Percentiles rank a stretch among this genome's conserved stretches.
phyloP scores from a whole-genome alignment of 495 filamentous ascomycete species.

The Aspergillus incahuasiensis region DNA sequence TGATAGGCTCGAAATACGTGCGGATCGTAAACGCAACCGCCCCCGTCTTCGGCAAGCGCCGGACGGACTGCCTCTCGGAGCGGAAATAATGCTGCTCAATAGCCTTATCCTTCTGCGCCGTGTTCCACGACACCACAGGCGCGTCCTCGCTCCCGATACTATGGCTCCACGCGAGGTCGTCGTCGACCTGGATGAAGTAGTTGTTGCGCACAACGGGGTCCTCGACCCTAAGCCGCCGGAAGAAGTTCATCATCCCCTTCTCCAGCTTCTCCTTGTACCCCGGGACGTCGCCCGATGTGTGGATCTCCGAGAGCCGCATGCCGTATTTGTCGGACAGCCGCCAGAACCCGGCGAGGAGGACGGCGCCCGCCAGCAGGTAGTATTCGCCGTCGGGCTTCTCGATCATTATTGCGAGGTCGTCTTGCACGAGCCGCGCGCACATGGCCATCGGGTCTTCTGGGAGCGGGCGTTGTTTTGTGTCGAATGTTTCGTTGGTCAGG shows the following conservation, averaged over 20 bases:
- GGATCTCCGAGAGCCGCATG: constrained; percentile 80
- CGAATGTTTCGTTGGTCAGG: constrained; percentile 67
- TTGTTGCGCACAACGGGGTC: constrained; percentile 64
- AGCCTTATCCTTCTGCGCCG: constrained; percentile 70
- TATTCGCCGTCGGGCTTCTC: constrained; percentile 76
- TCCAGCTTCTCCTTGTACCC: constrained; percentile 72
- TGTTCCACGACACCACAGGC: constrained; percentile 63
- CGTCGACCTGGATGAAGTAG: constrained; percentile 79
- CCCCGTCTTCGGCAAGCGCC: constrained; percentile 67
- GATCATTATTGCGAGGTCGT: constrained; percentile 86
- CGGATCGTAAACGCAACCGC: constrained; percentile 78
- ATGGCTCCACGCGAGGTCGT: constrained; percentile 62
- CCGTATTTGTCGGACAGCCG: constrained; percentile 78
- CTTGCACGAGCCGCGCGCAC: constrained; percentile 69
- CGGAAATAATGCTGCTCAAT: constrained; percentile 75
- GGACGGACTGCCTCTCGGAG: constrained; percentile 72
- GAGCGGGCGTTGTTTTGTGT: constrained; percentile 62
- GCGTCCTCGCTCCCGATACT: constrained; percentile 74
- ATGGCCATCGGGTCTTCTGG: constrained; percentile 80
- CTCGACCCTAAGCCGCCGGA: constrained; percentile 59
- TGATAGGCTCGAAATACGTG: constrained; percentile 72
- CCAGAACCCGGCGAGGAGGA: constrained; percentile 85
- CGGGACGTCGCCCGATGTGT: constrained; percentile 77
- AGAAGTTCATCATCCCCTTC: constrained; percentile 80
- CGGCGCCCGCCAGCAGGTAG: constrained; percentile 74